Percentiles rank a stretch among this genome's conserved stretches.
phyloP scores from a whole-genome alignment of 257 asterid genomes.

The Primulina tabacum region DNA sequence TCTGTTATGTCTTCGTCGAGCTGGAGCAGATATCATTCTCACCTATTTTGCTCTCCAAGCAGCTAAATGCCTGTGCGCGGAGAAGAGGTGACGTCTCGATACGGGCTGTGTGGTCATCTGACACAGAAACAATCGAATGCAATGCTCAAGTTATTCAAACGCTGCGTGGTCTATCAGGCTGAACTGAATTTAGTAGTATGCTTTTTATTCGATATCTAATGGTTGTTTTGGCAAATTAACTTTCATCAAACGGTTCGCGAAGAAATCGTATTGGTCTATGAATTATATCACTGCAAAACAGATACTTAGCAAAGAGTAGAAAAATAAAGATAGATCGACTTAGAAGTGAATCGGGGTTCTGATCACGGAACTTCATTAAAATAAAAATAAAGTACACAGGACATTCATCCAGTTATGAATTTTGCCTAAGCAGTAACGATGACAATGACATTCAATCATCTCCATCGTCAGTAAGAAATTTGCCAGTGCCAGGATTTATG shows the following conservation, averaged over 20 bases:
- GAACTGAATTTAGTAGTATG: background rate
- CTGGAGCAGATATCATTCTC: constrained; percentile 94
- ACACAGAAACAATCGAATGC: background rate
- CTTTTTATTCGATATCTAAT: background rate
- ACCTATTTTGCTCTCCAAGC: constrained; percentile 91
- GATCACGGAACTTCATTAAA: too few species aligned
- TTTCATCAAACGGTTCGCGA: too few species aligned
- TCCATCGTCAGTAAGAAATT: constrained; percentile 45
- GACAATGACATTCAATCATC: constrained; percentile 19
- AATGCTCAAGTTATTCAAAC: background rate
- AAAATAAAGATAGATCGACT: too few species aligned
- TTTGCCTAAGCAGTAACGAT: background rate
- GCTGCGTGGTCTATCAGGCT: background rate
- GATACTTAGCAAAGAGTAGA: too few species aligned
- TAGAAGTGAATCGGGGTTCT: too few species aligned
- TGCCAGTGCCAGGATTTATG: constrained; percentile 54
- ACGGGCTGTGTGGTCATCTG: constrained; percentile 15
- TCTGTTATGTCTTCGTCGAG: constrained; percentile 83
- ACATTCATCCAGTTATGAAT: background rate
- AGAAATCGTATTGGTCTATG: too few species aligned
- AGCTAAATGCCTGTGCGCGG: constrained; percentile 64
- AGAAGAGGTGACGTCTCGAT: constrained; percentile 45
- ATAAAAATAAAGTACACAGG: background rate
- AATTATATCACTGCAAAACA: background rate
- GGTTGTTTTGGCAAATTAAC: background rate